phyloP scores from a whole-genome alignment of 2,329 filamentous ascomycete genomes.

The Oidium heveae region DNA sequence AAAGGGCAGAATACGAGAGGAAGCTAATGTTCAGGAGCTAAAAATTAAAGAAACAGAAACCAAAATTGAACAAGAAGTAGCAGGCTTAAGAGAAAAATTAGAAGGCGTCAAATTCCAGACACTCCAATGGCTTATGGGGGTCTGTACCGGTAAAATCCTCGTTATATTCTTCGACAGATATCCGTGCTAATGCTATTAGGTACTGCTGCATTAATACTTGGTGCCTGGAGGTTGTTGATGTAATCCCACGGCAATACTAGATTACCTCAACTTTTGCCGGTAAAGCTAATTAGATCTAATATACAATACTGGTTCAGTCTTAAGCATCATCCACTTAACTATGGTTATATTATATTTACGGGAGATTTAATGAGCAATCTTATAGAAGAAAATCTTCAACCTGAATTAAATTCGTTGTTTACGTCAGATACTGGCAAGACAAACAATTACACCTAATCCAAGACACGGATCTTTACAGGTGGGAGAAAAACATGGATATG shows the following conservation, averaged over 20 bases:
- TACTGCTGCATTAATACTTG: slow-evolving; percentile 39
- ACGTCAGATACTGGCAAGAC: no score
- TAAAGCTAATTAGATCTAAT: no score
- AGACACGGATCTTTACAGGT: no score
- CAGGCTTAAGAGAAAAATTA: slow-evolving; percentile 66
- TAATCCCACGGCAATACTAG: slow-evolving; percentile 12
- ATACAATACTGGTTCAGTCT: no score
- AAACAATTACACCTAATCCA: no score
- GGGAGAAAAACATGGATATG: no score
- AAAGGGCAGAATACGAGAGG: slow-evolving; percentile 87
- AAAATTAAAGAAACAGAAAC: slow-evolving; percentile 98
- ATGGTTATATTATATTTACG: no score
- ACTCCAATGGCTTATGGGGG: slow-evolving; percentile 91
- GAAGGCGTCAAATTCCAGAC: slow-evolving; percentile 97
- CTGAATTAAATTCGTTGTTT: no score
- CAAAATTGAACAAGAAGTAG: slow-evolving; percentile 92
- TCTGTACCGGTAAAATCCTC: slow-evolving; percentile 28
- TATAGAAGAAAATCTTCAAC: no score
- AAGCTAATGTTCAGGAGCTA: slow-evolving; percentile 87
- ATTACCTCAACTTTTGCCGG: no score
- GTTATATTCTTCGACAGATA: neutral
- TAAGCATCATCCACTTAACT: no score
- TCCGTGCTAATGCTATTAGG: slow-evolving; percentile 7
- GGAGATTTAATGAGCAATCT: no score
- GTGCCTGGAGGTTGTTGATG: slow-evolving; percentile 48